Conservation (phyloP, 2,329 filamentous ascomycete genomes). For the Aspergillus tanneri region DNA sequence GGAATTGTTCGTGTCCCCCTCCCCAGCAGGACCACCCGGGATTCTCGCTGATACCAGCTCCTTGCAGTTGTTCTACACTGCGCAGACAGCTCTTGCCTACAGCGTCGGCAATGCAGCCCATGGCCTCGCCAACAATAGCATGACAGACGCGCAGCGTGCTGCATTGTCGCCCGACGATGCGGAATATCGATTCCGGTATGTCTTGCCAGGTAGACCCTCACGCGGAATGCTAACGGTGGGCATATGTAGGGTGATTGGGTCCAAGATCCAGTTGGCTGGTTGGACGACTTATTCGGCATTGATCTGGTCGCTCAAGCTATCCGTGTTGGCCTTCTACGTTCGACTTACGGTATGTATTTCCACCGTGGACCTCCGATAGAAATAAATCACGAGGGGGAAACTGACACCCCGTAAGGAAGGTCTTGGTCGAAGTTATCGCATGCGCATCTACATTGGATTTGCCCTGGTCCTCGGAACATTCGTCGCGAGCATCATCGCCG, state of each 20-base stretch:
- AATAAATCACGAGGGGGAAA: background rate
- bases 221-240: background rate
- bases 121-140: conserved; percentile 56
- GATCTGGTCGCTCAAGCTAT: conserved; percentile 53
- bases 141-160: conserved; percentile 51
- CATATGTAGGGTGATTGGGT: conserved; percentile 45
- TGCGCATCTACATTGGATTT: conserved; percentile 52
- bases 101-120: conserved; percentile 46
- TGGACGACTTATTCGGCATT: conserved; percentile 54
- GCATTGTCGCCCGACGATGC: conserved; percentile 41
- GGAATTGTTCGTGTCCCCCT: conserved; percentile 44
- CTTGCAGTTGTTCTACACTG: conserved; percentile 48
- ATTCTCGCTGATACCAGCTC: background rate
- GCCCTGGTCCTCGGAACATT: conserved; percentile 48
- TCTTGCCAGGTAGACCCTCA: background rate
- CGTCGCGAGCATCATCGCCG: conserved; percentile 47
- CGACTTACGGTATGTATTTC: conserved; percentile 44
- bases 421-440: conserved; percentile 25
- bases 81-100: conserved; percentile 49
- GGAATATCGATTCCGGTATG: conserved; percentile 44
- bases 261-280: conserved; percentile 52
- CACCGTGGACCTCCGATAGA: too few relatives aligned
- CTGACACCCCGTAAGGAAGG: conserved; percentile 17
- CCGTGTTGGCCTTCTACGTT: conserved; percentile 55
- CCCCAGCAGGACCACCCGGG: background rate